Percentiles rank a stretch among this genome's conserved stretches.
Conservation (phyloP, 2,329 filamentous ascomycete genomes). For the Claviceps pusilla region DNA sequence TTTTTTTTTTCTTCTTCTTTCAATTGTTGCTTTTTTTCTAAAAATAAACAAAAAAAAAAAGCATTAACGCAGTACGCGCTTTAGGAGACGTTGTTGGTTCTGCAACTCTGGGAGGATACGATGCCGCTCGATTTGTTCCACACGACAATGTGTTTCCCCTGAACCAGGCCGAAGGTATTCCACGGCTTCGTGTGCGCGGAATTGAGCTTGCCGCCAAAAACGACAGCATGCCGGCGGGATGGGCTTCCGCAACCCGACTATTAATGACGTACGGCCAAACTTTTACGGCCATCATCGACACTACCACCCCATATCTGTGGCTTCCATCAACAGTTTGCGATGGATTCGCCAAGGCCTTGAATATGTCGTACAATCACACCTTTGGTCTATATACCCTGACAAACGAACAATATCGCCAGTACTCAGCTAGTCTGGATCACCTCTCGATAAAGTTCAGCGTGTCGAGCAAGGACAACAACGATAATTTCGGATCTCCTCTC, state of each 20-base stretch:
- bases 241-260: conserved; percentile 22
- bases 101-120: conserved; percentile 57
- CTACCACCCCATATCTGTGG: conserved; percentile 49
- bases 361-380: conserved; percentile 48
- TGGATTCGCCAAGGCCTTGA: conserved; percentile 47
- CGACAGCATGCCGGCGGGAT: conserved; percentile 18
- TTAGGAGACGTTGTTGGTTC: conserved; percentile 32
- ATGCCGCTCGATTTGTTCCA: conserved; percentile 43
- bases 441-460: conserved; percentile 43
- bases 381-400: conserved; percentile 51
- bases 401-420: conserved; percentile 38
- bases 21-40: too few relatives aligned
- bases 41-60: too few relatives aligned
- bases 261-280: conserved; percentile 32
- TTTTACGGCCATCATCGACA: conserved; percentile 43
- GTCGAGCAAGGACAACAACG: conserved; percentile 37
- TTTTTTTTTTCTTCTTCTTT: background rate
- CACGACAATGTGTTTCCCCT: conserved; percentile 47
- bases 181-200: conserved; percentile 45
- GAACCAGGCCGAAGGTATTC: conserved; percentile 38
- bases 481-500: conserved; percentile 35
- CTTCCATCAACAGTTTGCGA: conserved; percentile 46
- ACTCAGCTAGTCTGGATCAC: conserved; percentile 22
- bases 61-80: background rate
- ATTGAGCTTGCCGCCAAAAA: conserved; percentile 27